These are phyloP conservation scores for Delitschia confertaspora DNA, from an alignment of 495 filamentous ascomycete genomes.

Conservation along the genomic window DNA sequence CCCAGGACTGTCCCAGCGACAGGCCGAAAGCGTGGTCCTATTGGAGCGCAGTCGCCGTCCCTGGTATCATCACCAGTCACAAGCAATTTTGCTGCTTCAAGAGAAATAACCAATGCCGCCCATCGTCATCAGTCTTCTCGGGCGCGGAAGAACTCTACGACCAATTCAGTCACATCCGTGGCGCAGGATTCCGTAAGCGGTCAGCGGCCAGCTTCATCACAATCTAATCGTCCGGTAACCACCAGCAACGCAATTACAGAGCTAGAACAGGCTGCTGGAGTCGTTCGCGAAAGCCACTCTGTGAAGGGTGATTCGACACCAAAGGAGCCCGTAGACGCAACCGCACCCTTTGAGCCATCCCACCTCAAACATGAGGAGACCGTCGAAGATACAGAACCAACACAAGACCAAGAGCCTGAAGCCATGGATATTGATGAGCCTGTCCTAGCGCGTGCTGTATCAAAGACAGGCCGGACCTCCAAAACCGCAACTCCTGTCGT, in stretches of 20 bases:
- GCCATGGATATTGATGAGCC: constrained; percentile 15
- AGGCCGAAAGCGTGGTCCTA: constrained; percentile 30
- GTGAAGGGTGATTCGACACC: constrained; percentile 15
- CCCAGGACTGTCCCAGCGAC: constrained; percentile 48
- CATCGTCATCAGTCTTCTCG: constrained; percentile 27
- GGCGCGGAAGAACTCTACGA: constrained; percentile 23
- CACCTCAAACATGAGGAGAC: constrained; percentile 28
- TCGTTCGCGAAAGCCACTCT: constrained; percentile 7
- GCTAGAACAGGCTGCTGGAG: constrained; percentile 20
- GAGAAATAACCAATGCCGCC: constrained; percentile 26
- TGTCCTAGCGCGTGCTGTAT: constrained; percentile 9
- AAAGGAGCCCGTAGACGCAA: constrained; percentile 30
- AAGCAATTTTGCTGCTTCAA: constrained; percentile 49
- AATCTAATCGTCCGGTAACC: constrained; percentile 21
- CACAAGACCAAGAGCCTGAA: constrained; percentile 16
- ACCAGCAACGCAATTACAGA: constrained; percentile 23
- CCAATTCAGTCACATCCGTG: constrained; percentile 24
- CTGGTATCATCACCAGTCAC: constrained; percentile 64
- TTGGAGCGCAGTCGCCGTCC: constrained; percentile 55
- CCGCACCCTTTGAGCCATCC: constrained; percentile 5
- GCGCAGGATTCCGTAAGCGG: constrained; percentile 49
- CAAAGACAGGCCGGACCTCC: constrained; percentile 23
- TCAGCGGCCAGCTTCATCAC: constrained; percentile 39
- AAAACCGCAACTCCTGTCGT: constrained; percentile 30
- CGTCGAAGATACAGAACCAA: no score